Evolutionary conservation across 345 rosid genomes (phyloP).

Genomic region (Corchorus capsularis): DNA sequence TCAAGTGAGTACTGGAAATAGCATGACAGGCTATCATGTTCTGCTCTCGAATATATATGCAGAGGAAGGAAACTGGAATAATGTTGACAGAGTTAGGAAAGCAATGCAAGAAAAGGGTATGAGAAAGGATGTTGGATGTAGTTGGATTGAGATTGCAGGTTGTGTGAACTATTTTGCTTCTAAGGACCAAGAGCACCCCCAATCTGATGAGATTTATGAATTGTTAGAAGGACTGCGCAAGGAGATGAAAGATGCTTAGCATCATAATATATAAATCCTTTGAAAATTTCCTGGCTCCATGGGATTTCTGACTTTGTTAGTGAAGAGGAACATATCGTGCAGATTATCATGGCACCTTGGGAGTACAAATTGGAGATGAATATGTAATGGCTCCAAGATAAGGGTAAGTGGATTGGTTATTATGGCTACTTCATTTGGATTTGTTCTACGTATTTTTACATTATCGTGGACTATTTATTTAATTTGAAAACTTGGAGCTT

Average conservation of each 20-base stretch:
- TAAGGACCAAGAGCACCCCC: constrained; percentile 65
- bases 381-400: background rate
- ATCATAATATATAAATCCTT: constrained; percentile 10
- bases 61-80: constrained; percentile 73
- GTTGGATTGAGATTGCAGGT: constrained; percentile 74
- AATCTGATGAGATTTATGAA: constrained; percentile 49
- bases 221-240: constrained; percentile 49
- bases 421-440: background rate
- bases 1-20: constrained; percentile 43
- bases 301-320: constrained; percentile 6
- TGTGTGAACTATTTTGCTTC: constrained; percentile 55
- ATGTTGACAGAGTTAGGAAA: constrained; percentile 68
- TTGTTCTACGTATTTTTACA: background rate
- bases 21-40: constrained; percentile 66
- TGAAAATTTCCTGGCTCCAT: background rate
- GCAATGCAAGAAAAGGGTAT: constrained; percentile 72
- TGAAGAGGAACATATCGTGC: background rate
- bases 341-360: background rate
- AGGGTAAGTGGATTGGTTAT: background rate
- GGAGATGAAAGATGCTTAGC: constrained; percentile 50
- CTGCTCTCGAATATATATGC: constrained; percentile 89
- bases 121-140: constrained; percentile 72
- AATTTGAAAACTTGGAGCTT: background rate
- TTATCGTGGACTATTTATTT: background rate
- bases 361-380: background rate